Evolutionary conservation across 306 rosid species (phyloP), one percentile per base, ranked within the genome.

Genomic region (Dryas drummondii): DNA sequence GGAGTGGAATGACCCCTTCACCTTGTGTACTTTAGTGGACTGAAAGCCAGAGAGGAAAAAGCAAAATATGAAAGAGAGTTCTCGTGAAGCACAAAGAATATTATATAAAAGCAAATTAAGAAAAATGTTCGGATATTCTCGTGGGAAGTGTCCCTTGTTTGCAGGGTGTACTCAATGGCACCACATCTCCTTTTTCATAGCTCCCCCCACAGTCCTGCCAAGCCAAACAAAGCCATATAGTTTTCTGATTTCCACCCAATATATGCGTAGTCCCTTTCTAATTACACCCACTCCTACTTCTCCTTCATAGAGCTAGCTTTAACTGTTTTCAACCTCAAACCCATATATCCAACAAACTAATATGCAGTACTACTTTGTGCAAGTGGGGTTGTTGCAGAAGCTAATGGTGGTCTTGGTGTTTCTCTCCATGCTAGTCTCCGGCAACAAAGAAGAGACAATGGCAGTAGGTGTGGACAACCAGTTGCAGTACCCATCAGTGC

Each of bases 141-240:
- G 92, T 86, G 66, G 62, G 70, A 79, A 58, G 96, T 80, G 97
- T 74, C 88, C 89, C 90, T 47, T 89, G 84, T 88, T 86, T 87
- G 87, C 91, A 78, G 86, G 83, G 78, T 78, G 49, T 70, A 77
- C 88, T 80, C 87, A 74, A 84, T 89, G 64, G 50, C 90, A 81
- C 88, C 80, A 67, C 85, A 68, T 78, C 53, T 15, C 68, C 68
- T 72, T 58, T 72, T 47, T 32, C 37, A 32, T 32, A 32, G 37
- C 2, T 2, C 1, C 37, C 37, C 37, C 37, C 66, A 54, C 82
- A 52, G 22, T 22, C 22, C 87, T 76, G 78, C 86, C 84, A 68
- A 68, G 45, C 9, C 78, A 79, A 84, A 77, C 79, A 79, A 84
- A 83, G 89, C 79, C 76, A 80, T 49, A 13, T 55, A 63, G 66